These are phyloP conservation scores for Pontederia paniculata DNA, from an alignment of 176 grass and related monocot genomes.

Conservation along the genomic window DNA sequence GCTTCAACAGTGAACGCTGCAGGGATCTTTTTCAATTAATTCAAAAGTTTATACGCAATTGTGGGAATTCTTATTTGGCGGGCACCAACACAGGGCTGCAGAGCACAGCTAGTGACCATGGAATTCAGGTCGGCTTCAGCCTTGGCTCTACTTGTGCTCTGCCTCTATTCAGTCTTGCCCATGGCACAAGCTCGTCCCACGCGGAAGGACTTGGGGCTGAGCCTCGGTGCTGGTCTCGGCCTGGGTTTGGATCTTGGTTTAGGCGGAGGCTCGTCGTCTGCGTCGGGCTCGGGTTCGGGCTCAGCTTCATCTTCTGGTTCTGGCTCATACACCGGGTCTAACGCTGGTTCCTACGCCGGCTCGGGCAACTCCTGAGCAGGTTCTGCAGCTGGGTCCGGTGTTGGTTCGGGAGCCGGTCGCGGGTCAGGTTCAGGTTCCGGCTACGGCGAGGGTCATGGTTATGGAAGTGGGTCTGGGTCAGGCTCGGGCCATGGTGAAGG, in stretches of 20 bases:
- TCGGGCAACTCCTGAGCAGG: conserved; percentile 9
- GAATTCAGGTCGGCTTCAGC: conserved; percentile 1
- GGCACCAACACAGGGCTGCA: too few species aligned
- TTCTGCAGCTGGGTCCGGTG: conserved; percentile 24
- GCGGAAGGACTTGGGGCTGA: conserved; percentile 15
- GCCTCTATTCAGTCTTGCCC: background rate
- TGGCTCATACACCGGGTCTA: conserved; percentile 28
- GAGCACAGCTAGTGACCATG: conserved; percentile 21
- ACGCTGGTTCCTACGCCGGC: conserved; percentile 17
- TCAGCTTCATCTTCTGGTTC: conserved; percentile 16
- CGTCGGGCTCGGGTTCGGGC: conserved; percentile 19
- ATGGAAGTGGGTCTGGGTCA: background rate
- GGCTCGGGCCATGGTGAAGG: conserved; percentile 10
- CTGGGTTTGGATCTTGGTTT: conserved; percentile 23
- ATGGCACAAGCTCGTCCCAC: conserved; percentile 24
- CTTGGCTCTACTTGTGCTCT: conserved; percentile 9
- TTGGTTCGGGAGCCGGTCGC: background rate
- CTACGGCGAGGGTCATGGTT: conserved; percentile 11
- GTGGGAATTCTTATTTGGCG: too few species aligned
- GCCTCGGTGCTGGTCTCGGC: conserved; percentile 15
- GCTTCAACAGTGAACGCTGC: too few species aligned
- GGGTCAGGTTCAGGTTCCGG: conserved; percentile 17
- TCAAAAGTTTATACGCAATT: too few species aligned
- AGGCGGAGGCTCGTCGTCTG: conserved; percentile 12
- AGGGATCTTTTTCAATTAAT: too few species aligned